phyloP scores from a whole-genome alignment of 176 grass and related monocot species.

The Avena atlantica region DNA sequence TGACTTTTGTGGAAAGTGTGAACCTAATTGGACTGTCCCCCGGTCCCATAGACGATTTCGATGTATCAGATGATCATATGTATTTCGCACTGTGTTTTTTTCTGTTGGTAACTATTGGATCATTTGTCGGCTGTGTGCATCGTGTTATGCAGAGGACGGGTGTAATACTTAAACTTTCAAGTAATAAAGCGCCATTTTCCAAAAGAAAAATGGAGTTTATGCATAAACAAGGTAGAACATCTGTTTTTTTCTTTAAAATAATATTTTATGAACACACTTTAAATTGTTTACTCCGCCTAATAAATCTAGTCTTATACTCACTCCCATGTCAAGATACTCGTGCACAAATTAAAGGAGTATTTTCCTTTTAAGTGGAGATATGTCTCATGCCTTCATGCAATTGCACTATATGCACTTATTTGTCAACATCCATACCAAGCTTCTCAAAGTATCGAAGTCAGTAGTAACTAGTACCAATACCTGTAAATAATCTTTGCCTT shows the following conservation, averaged over 20 bases:
- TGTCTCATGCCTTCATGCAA: neutral
- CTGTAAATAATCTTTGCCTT: slow-evolving; percentile 30
- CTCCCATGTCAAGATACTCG: slow-evolving; percentile 15
- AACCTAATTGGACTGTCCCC: neutral
- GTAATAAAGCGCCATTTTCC: too few relatives aligned
- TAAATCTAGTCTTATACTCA: slow-evolving; percentile 6
- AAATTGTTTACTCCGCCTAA: neutral
- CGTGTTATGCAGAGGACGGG: too few relatives aligned
- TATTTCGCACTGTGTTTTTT: too few relatives aligned
- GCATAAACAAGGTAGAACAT: neutral
- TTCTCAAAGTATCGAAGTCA: slow-evolving; percentile 1
- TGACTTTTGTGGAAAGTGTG: neutral
- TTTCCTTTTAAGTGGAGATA: neutral
- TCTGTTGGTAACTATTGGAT: too few relatives aligned
- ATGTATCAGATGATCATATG: too few relatives aligned
- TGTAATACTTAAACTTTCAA: too few relatives aligned
- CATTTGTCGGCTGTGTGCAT: too few relatives aligned
- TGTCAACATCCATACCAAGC: neutral
- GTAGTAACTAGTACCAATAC: slow-evolving; percentile 26
- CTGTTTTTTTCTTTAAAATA: neutral
- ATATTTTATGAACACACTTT: neutral
- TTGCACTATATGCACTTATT: slow-evolving; percentile 10
- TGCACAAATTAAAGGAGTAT: neutral
- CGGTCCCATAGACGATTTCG: too few relatives aligned
- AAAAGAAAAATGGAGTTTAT: neutral